phyloP scores from a whole-genome alignment of 2,329 filamentous ascomycete species.

The Harringtonia lauricola region DNA sequence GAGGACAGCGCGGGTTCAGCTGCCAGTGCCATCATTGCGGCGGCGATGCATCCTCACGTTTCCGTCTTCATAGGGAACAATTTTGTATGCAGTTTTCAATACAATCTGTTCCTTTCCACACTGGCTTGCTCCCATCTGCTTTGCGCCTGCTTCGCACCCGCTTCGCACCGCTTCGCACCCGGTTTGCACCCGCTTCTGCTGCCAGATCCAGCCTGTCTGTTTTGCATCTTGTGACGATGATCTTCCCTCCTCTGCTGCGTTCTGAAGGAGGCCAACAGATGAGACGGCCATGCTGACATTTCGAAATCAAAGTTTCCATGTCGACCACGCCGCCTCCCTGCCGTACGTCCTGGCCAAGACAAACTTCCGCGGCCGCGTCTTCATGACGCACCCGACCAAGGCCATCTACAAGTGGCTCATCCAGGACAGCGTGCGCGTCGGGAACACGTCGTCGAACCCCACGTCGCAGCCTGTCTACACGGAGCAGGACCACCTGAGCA shows the following conservation, averaged over 20 bases:
- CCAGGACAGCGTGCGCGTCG: slow-evolving; percentile 88
- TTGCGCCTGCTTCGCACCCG: slow-evolving; percentile 3
- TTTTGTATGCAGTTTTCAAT: slow-evolving; percentile 18
- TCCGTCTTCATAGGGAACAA: background rate
- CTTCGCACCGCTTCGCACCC: too few relatives aligned
- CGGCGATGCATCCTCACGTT: background rate
- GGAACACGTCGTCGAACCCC: slow-evolving; percentile 54
- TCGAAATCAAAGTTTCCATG: slow-evolving; percentile 68
- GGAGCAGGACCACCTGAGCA: slow-evolving; percentile 88
- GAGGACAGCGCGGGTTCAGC: too few relatives aligned
- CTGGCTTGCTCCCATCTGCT: background rate
- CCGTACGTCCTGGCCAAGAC: slow-evolving; percentile 97
- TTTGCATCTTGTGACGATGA: background rate
- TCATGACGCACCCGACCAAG: slow-evolving; percentile 99
- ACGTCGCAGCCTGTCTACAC: slow-evolving; percentile 76
- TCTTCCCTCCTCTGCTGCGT: background rate
- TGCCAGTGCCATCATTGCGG: too few relatives aligned
- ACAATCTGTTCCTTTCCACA: slow-evolving; percentile 10
- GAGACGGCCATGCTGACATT: slow-evolving; percentile 5
- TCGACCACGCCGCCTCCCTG: slow-evolving; percentile 97
- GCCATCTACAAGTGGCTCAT: slow-evolving; percentile 99
- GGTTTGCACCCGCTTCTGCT: too few relatives aligned
- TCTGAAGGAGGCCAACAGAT: background rate
- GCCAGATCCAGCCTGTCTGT: too few relatives aligned
- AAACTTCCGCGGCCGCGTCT: slow-evolving; percentile 91